Base-by-base conservation (phyloP, 1,284 basidiomycete species). In the Clitocybe nebularis region DNA sequence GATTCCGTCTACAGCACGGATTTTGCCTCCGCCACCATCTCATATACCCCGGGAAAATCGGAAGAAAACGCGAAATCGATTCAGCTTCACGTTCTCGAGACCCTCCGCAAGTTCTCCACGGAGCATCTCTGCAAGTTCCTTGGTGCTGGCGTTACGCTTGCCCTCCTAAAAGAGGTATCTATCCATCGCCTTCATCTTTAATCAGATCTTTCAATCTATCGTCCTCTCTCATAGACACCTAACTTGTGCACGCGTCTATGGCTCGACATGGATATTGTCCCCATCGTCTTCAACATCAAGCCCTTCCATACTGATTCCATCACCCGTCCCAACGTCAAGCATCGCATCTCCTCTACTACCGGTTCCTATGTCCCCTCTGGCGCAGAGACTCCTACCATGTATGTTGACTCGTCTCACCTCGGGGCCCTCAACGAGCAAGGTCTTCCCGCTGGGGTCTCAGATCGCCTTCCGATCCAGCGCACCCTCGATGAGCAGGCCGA, bases 51-150 rank as follows among this genome's bases (percentile, higher is more conserved):
- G 4, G 68, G 70, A 45, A 63, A 74, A 35, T 66, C 74, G 7
- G 70, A 75, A 6, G 70, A 71, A 45, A 78, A 75, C 50, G 68
- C 74, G 6, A 62, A 73, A 41, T 69, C 67, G 13, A 82, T 89
- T 57, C 80, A 84, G 60, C 64, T 63, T 38, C 75, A 78, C 50
- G 68, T 88, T 49, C 56, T 85, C 46, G 66, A 77, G 19, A 71
- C 72, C 8, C 58, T 89, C 35, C 76, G 77, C 58, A 77, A 78
- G 55, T 89, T 89, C 67, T 78, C 77, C 26, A 64, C 70, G 13
- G 81, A 84, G 52, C 86, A 89, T 58, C 62, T 87, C 20, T 85
- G 84, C 74, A 89, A 89, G 71, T 89, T 89, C 69, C 71, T 89
- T 47, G 86, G 84, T 48, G 62, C 67, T 14, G 72, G 72, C 43